These are phyloP conservation scores for Onygenales sp. DNA, from an alignment of 2,329 filamentous ascomycete species.

Conservation along the genomic window DNA sequence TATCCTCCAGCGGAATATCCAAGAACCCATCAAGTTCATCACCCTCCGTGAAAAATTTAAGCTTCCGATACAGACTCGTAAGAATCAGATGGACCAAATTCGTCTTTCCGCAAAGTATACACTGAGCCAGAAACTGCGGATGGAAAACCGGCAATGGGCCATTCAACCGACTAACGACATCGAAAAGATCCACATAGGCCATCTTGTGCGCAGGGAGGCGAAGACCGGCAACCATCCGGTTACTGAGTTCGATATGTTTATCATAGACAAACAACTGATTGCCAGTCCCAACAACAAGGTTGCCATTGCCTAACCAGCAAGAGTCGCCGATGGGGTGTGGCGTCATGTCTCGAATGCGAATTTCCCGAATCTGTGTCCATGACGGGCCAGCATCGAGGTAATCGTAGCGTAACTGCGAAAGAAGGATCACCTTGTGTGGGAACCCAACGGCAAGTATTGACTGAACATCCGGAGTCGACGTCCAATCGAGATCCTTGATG, in stretches of 20 bases:
- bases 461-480: slow-evolving; percentile 78
- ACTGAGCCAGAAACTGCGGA: slow-evolving; percentile 81
- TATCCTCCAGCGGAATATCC: slow-evolving; percentile 44
- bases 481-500: slow-evolving; percentile 87
- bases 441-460: slow-evolving; percentile 90
- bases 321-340: slow-evolving; percentile 89
- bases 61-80: slow-evolving; percentile 58
- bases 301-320: slow-evolving; percentile 77
- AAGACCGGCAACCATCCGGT: slow-evolving; percentile 49
- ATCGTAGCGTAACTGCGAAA: slow-evolving; percentile 83
- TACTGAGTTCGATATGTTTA: slow-evolving; percentile 57
- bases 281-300: slow-evolving; percentile 78
- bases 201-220: slow-evolving; percentile 38
- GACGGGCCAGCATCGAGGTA: slow-evolving; percentile 83
- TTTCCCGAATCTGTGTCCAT: slow-evolving; percentile 77
- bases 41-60: slow-evolving; percentile 77
- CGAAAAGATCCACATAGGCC: slow-evolving; percentile 61
- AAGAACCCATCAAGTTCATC: slow-evolving; percentile 73
- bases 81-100: slow-evolving; percentile 63
- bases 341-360: slow-evolving; percentile 69
- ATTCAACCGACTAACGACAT: slow-evolving; percentile 74
- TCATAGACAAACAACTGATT: slow-evolving; percentile 86
- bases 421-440: slow-evolving; percentile 69
- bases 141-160: slow-evolving; percentile 84
- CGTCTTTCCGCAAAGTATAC: slow-evolving; percentile 71